Conservation (phyloP, 176 grass and related monocot genomes). For the Musa troglodytarum region DNA sequence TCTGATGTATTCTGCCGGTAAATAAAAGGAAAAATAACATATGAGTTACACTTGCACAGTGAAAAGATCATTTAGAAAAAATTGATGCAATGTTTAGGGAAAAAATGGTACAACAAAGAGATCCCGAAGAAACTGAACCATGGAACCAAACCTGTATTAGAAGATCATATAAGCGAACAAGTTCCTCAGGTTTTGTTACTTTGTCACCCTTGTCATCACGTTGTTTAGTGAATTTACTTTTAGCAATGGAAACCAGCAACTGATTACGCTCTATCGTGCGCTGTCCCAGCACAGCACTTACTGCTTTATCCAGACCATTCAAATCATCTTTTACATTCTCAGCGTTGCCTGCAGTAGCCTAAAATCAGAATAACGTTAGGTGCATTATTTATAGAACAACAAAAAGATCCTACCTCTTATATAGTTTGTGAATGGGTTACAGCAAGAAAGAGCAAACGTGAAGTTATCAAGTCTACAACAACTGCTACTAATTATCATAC, state of each 20-base stretch:
- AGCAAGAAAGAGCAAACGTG: neutral
- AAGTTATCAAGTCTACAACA: neutral
- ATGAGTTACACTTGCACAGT: neutral
- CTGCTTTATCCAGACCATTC: conserved; percentile 93
- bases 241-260: conserved; percentile 74
- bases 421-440: too few relatives aligned
- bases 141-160: conserved; percentile 59
- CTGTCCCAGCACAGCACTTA: conserved; percentile 84
- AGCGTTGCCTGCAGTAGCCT: conserved; percentile 77
- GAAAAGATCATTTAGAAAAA: neutral
- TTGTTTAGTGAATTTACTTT: conserved; percentile 92
- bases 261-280: conserved; percentile 90
- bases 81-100: too few relatives aligned
- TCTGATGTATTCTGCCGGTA: conserved; percentile 75
- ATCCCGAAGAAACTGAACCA: conserved; percentile 13
- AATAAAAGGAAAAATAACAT: neutral
- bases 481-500: conserved; percentile 28
- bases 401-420: neutral
- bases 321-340: conserved; percentile 90
- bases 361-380: conserved; percentile 23
- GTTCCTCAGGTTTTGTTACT: conserved; percentile 95
- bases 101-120: neutral
- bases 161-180: conserved; percentile 88
- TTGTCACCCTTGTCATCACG: conserved; percentile 80
- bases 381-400: neutral